Evolutionary conservation across 2,329 filamentous ascomycete genomes (phyloP).

Genomic region (Tricladium varicosporioides): DNA sequence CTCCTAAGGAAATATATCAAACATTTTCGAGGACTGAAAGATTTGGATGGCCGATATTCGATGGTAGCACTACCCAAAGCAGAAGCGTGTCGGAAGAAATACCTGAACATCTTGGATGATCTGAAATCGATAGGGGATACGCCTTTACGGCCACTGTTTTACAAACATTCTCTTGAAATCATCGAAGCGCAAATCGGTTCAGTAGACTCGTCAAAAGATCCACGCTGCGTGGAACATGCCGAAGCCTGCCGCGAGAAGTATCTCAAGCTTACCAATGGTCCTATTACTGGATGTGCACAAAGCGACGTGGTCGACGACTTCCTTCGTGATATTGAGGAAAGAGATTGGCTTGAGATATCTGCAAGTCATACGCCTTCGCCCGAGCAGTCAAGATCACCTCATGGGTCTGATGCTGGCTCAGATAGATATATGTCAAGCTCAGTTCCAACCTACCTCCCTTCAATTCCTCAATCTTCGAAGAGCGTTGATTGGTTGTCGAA

Average conservation of each 20-base stretch:
- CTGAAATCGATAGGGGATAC: constrained; percentile 12
- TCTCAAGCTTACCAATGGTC: constrained; percentile 10
- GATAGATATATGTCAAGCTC: not conserved
- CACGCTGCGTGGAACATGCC: constrained; percentile 3
- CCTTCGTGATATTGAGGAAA: not conserved
- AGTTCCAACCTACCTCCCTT: too few species aligned
- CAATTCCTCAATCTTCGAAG: not conserved
- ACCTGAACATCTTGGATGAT: constrained; percentile 20
- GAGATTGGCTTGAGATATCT: constrained; percentile 1
- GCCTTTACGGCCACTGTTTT: constrained; percentile 16
- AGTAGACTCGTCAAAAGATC: not conserved
- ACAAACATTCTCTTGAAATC: constrained; percentile 22
- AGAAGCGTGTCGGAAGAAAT: constrained; percentile 6
- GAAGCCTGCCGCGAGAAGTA: constrained; percentile 20
- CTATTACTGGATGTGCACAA: not conserved
- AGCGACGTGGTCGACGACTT: not conserved
- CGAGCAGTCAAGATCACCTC: not conserved
- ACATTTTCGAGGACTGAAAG: constrained; percentile 7
- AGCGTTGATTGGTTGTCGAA: not conserved
- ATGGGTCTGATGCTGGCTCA: not conserved
- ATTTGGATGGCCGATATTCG: not conserved
- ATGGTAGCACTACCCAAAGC: not conserved
- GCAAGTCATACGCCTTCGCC: not conserved
- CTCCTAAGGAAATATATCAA: constrained; percentile 9
- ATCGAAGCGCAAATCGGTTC: constrained; percentile 12